These are phyloP conservation scores for Fraxinus anomala DNA, from an alignment of 257 asterid species.

Conservation along the genomic window DNA sequence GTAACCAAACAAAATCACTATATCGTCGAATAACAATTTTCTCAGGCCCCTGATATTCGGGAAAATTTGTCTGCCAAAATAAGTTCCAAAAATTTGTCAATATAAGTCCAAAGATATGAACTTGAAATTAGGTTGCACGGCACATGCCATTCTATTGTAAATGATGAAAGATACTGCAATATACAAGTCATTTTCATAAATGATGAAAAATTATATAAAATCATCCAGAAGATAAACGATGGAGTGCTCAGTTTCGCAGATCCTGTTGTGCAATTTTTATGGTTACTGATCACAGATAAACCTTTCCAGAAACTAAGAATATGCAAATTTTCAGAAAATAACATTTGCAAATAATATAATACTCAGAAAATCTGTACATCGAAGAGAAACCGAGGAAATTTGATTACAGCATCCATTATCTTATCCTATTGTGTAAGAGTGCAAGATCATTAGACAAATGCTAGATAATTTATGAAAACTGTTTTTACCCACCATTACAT, in stretches of 20 bases:
- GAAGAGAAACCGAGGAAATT: not conserved
- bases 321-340: not conserved
- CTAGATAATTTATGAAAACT: not conserved
- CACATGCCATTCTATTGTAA: conserved; percentile 10
- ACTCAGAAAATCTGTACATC: not conserved
- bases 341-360: not conserved
- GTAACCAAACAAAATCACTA: conserved; percentile 93
- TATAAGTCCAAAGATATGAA: conserved; percentile 9
- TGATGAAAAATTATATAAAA: conserved; percentile 2
- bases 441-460: not conserved
- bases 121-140: conserved; percentile 4
- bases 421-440: not conserved
- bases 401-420: not conserved
- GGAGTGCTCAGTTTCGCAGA: not conserved
- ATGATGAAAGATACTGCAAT: conserved; percentile 17
- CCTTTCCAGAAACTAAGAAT: not conserved
- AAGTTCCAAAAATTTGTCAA: conserved; percentile 23
- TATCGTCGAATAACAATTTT: conserved; percentile 94
- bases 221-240: not conserved
- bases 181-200: conserved; percentile 9
- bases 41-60: conserved; percentile 84
- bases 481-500: not conserved
- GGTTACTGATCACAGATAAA: not conserved
- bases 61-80: conserved; percentile 72
- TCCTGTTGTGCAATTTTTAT: not conserved